phyloP scores from a whole-genome alignment of 805 yeast genomes.

The Cyberlindnera xishuangbannaensis region DNA sequence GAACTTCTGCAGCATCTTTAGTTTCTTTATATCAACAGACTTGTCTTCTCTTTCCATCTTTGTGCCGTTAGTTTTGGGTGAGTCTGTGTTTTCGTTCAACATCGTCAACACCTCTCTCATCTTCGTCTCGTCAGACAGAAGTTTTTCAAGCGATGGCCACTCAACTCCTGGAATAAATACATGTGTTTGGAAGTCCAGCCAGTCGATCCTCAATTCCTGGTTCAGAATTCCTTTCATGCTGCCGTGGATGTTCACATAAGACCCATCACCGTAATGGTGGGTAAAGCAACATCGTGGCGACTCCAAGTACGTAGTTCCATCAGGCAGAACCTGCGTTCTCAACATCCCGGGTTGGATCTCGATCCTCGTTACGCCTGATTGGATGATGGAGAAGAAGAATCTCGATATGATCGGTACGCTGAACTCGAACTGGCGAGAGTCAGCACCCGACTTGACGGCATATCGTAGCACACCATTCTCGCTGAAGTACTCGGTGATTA shows the following conservation, averaged over 20 bases:
- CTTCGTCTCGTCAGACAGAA: conserved; percentile 28
- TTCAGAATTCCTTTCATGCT: conserved; percentile 57
- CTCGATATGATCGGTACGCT: conserved; percentile 60
- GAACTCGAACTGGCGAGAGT: conserved; percentile 55
- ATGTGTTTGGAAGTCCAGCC: conserved; percentile 55
- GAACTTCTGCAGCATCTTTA: conserved; percentile 25
- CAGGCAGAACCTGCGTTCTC: conserved; percentile 46
- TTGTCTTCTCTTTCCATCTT: too few species aligned
- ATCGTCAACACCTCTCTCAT: conserved; percentile 13
- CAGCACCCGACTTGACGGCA: conserved; percentile 39
- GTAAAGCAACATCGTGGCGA: conserved; percentile 44
- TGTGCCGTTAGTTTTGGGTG: too few species aligned
- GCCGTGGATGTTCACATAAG: conserved; percentile 57
- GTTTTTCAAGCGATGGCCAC: conserved; percentile 40
- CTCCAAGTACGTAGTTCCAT: conserved; percentile 49
- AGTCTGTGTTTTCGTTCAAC: too few species aligned
- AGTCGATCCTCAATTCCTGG: conserved; percentile 59
- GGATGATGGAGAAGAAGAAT: conserved; percentile 46
- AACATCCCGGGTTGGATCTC: conserved; percentile 45
- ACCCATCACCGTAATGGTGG: conserved; percentile 62
- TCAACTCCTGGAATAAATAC: conserved; percentile 41
- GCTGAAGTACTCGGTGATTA: conserved; percentile 46
- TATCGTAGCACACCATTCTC: conserved; percentile 45
- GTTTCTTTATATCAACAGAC: conserved; percentile 1
- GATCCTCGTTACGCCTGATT: conserved; percentile 44